Conservation (phyloP, 1,284 basidiomycete species). For the Calocybe gambosa region DNA sequence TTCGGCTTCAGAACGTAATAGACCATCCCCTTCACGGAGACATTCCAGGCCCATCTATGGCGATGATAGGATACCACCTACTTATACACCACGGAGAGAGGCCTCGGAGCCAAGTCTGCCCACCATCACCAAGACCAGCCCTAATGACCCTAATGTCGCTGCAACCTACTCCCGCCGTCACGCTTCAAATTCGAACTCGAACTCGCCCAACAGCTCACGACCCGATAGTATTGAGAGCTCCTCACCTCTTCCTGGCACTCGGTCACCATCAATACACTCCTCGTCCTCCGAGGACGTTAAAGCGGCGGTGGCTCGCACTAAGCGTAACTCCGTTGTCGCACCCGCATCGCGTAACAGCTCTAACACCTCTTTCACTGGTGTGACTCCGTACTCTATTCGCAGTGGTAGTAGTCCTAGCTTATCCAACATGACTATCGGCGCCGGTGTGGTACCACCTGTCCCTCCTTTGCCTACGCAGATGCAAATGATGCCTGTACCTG, state of each 20-base stretch:
- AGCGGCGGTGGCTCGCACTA: conserved; percentile 29
- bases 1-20: conserved; percentile 38
- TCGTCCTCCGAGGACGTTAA: conserved; percentile 54
- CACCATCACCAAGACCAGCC: conserved; percentile 9
- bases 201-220: conserved; percentile 45
- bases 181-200: conserved; percentile 20
- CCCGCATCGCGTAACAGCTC: conserved; percentile 24
- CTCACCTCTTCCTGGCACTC: conserved; percentile 29
- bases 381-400: conserved; percentile 33
- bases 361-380: conserved; percentile 25
- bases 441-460: conserved; percentile 21
- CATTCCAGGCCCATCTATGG: conserved; percentile 35
- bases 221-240: conserved; percentile 32
- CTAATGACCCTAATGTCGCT: conserved; percentile 7
- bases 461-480: conserved; percentile 14
- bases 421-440: conserved; percentile 23
- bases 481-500: conserved; percentile 26
- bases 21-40: conserved; percentile 27
- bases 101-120: conserved; percentile 33
- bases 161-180: conserved; percentile 20
- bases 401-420: conserved; percentile 29
- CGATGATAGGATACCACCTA: conserved; percentile 9
- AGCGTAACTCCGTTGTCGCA: conserved; percentile 40
- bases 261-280: conserved; percentile 46
- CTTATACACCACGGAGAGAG: conserved; percentile 33